Evolutionary conservation across 495 filamentous ascomycete species (phyloP).

Genomic region (Aspergillus bertholletiae): DNA sequence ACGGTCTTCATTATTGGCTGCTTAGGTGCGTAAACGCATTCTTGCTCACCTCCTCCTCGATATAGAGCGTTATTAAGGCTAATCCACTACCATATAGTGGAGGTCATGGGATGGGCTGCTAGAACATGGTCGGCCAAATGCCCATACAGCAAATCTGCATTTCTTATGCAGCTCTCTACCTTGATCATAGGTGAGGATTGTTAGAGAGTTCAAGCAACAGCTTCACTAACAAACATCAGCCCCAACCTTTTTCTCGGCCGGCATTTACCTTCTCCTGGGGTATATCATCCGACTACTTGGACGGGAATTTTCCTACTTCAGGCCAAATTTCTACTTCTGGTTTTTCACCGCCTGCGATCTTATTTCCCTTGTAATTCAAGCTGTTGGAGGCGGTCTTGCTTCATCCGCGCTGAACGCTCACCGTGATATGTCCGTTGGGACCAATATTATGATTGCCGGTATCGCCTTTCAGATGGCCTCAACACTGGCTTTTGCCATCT

Average conservation of each 20-base stretch:
- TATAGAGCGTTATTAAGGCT: too few relatives aligned
- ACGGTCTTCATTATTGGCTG: neutral
- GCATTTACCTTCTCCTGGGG: constrained; percentile 55
- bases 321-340: constrained; percentile 47
- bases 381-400: constrained; percentile 53
- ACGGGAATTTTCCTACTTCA: constrained; percentile 39
- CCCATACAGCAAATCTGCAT: constrained; percentile 48
- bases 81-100: too few relatives aligned
- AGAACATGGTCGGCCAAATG: constrained; percentile 51
- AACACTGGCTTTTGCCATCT: constrained; percentile 48
- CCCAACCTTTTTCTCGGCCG: constrained; percentile 57
- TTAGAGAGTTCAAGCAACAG: too few relatives aligned
- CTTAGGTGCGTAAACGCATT: constrained; percentile 35
- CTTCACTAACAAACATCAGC: too few relatives aligned
- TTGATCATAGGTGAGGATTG: constrained; percentile 47
- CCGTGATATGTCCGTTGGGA: constrained; percentile 45
- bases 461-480: constrained; percentile 55
- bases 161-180: constrained; percentile 56
- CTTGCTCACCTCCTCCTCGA: too few relatives aligned
- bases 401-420: constrained; percentile 30
- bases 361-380: constrained; percentile 54
- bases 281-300: constrained; percentile 52
- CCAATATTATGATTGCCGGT: constrained; percentile 56
- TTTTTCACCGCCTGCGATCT: constrained; percentile 55
- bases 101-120: constrained; percentile 57